These are phyloP conservation scores for Harringtonia lauricola DNA, from an alignment of 2,329 filamentous ascomycete genomes.

Conservation along the genomic window DNA sequence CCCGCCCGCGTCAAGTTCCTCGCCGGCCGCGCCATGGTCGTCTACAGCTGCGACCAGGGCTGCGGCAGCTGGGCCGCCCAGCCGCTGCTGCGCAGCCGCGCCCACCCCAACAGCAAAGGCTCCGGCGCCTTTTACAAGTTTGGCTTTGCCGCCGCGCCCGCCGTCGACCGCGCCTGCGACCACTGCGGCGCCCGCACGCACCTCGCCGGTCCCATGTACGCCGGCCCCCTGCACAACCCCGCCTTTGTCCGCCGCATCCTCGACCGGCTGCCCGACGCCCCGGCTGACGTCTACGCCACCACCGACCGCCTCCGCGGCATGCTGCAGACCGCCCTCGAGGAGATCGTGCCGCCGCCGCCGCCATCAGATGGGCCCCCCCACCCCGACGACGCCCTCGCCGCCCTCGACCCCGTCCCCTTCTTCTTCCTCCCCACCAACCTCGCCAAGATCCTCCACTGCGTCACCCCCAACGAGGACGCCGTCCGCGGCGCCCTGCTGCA, in stretches of 20 bases:
- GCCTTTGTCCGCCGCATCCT: conserved; percentile 75
- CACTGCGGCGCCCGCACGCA: conserved; percentile 86
- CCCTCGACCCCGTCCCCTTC: conserved; percentile 68
- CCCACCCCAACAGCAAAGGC: conserved; percentile 58
- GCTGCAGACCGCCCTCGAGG: conserved; percentile 79
- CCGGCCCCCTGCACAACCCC: conserved; percentile 73
- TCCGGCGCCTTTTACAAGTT: conserved; percentile 67
- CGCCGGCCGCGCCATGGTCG: conserved; percentile 82
- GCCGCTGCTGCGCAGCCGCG: conserved; percentile 58
- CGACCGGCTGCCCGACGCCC: conserved; percentile 54
- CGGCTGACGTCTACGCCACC: conserved; percentile 66
- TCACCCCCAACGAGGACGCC: conserved; percentile 67
- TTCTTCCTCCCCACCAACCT: conserved; percentile 71
- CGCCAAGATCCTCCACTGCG: conserved; percentile 65
- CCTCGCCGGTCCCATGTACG: conserved; percentile 89
- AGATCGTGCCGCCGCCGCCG: conserved; percentile 31
- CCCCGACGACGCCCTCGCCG: conserved; percentile 35
- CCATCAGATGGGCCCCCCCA: conserved; percentile 63
- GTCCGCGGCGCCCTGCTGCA: conserved; percentile 71
- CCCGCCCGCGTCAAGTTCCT: conserved; percentile 83
- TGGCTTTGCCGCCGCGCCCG: conserved; percentile 59
- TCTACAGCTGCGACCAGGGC: conserved; percentile 82
- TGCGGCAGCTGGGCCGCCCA: conserved; percentile 91
- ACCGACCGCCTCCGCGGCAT: conserved; percentile 77
- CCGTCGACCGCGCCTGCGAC: conserved; percentile 54